Evolutionary conservation across 169 alveolate genomes (phyloP), one percentile per base, ranked within the genome.

Genomic region (Eimeria praecox): DNA sequence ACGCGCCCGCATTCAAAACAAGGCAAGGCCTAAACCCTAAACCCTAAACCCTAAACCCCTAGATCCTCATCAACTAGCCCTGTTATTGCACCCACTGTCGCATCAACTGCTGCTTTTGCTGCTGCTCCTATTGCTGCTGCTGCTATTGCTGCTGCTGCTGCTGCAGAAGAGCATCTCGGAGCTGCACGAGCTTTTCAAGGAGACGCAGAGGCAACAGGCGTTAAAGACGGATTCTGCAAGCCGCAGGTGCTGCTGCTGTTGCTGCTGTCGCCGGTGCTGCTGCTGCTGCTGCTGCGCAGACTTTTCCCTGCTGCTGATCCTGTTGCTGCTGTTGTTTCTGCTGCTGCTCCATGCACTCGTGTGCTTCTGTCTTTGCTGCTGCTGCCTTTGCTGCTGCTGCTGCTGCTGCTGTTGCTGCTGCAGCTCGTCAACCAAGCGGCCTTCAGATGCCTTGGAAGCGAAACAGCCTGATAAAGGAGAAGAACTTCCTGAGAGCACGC

Each of bases 321-420:
- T n/a, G n/a, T n/a, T n/a, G 56, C 85, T 35, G 44, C 49, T 75
- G 85, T 33, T 12, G 24, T 22, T 4, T 22, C 77, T 66, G 35
- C 77, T 66, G 77, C 38, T 66, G 77, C 77, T 20, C n/a, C n/a
- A n/a, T n/a, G n/a, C n/a, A n/a, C n/a, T n/a, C n/a, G n/a, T n/a
- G n/a, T n/a, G n/a, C n/a, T n/a, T n/a, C n/a, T n/a, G n/a, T n/a
- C n/a, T n/a, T n/a, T n/a, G n/a, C n/a, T n/a, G n/a, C n/a, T n/a
- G n/a, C n/a, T n/a, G n/a, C n/a, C n/a, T 66, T 16, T 5, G 77
- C 77, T 66, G 77, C 77, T 66, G 77, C 77, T 66, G 77, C 80
- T 69, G 80, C 80, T 69, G 80, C 44, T 69, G 80, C 80, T 69
- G 80, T 35, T 77, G 87, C 62, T 77, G 46, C 87, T 77, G 59